Conservation (phyloP, 1,284 basidiomycete genomes). For the Clitocybe nebularis region DNA sequence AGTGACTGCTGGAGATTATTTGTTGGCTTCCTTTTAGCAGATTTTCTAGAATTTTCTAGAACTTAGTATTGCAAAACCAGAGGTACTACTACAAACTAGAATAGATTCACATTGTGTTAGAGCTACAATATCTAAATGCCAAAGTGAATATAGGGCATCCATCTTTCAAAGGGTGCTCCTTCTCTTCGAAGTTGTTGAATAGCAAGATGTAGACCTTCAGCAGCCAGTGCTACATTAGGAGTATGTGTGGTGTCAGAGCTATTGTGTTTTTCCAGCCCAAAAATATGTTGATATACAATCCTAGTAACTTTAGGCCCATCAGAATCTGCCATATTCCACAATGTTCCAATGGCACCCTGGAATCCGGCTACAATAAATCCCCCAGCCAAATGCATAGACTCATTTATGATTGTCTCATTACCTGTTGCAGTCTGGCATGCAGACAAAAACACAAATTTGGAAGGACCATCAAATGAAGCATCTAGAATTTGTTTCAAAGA, state of each 20-base stretch:
- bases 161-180: constrained; percentile 18
- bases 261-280: constrained; percentile 11
- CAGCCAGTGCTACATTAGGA: constrained; percentile 14
- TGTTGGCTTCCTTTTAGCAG: too few relatives aligned
- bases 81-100: too few relatives aligned
- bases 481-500: constrained; percentile 10
- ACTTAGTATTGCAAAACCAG: too few relatives aligned
- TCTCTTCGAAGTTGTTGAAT: constrained; percentile 16
- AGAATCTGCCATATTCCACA: constrained; percentile 29
- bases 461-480: constrained; percentile 7
- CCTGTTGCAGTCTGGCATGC: constrained; percentile 32
- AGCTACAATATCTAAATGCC: too few relatives aligned
- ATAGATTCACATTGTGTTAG: too few relatives aligned
- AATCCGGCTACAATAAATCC: constrained; percentile 31
- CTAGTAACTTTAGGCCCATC: constrained; percentile 23
- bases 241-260: too few relatives aligned
- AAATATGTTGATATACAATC: constrained; percentile 20
- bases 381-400: constrained; percentile 28
- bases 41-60: too few relatives aligned
- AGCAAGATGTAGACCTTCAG: constrained; percentile 21
- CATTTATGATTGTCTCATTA: constrained; percentile 20
- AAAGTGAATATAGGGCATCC: constrained; percentile 27
- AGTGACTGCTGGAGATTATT: too few relatives aligned
- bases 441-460: constrained; percentile 23
- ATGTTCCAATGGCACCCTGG: constrained; percentile 27